These are phyloP conservation scores for Cryptococcus maquisensis DNA, from an alignment of 1,284 basidiomycete species.

Conservation along the genomic window DNA sequence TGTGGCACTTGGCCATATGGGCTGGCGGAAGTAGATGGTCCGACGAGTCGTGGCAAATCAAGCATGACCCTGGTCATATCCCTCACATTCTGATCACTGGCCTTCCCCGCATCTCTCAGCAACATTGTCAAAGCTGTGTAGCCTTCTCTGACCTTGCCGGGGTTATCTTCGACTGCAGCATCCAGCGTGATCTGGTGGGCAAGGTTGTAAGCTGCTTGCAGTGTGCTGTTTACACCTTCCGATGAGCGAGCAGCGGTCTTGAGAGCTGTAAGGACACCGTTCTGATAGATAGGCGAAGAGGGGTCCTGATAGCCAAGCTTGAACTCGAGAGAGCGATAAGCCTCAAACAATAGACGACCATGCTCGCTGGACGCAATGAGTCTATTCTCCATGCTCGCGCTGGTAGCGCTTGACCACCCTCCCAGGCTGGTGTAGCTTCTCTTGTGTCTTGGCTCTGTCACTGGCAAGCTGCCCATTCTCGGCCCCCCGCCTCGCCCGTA, in stretches of 20 bases:
- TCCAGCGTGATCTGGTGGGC: constrained; percentile 22
- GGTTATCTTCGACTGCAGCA: constrained; percentile 20
- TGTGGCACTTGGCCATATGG: background rate
- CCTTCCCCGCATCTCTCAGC: constrained; percentile 31
- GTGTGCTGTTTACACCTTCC: constrained; percentile 29
- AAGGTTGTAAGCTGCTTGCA: constrained; percentile 25
- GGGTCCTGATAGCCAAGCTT: constrained; percentile 20
- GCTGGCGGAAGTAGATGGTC: constrained; percentile 1
- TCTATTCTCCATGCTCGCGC: constrained; percentile 10
- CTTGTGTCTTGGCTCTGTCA: constrained; percentile 28
- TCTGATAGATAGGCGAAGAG: background rate
- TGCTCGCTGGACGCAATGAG: constrained; percentile 28
- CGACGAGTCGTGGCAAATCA: constrained; percentile 25
- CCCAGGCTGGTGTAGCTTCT: constrained; percentile 25
- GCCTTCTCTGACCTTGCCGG: constrained; percentile 16
- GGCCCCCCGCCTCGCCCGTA: constrained; percentile 6
- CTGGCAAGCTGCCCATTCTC: background rate
- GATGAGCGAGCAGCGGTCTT: constrained; percentile 20
- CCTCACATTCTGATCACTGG: constrained; percentile 37
- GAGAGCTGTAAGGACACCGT: constrained; percentile 17
- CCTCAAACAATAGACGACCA: constrained; percentile 39
- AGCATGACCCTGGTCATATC: constrained; percentile 40
- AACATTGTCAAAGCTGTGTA: constrained; percentile 20
- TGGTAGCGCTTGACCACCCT: constrained; percentile 11
- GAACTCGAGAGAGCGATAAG: constrained; percentile 29